These are phyloP conservation scores for Achaetomium macrosporum DNA, from an alignment of 2,329 filamentous ascomycete species.

Conservation along the genomic window DNA sequence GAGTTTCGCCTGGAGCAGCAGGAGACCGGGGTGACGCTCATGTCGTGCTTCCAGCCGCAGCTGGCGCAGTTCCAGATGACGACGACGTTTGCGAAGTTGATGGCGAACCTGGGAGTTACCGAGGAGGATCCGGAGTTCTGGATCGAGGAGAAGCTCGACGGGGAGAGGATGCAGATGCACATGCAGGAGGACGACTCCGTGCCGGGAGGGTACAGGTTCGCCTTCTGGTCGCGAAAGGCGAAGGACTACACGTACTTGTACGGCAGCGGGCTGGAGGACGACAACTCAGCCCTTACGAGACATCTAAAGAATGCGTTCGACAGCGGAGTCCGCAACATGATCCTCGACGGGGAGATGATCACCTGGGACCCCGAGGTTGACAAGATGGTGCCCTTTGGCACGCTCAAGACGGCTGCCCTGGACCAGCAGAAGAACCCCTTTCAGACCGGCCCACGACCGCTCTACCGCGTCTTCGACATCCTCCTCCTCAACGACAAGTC, in stretches of 20 bases:
- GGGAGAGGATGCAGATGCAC: conserved; percentile 95
- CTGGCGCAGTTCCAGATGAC: conserved; percentile 87
- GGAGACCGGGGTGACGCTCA: conserved; percentile 68
- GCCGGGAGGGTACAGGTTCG: conserved; percentile 67
- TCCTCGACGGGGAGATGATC: conserved; percentile 97
- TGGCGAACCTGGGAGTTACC: conserved; percentile 58
- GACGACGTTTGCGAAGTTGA: conserved; percentile 69
- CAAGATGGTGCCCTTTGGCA: conserved; percentile 83
- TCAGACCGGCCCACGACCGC: conserved; percentile 60
- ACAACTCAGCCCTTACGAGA: conserved; percentile 70
- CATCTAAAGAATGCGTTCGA: conserved; percentile 74
- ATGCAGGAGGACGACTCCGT: conserved; percentile 66
- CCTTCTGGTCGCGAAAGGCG: conserved; percentile 91
- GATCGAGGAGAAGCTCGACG: conserved; percentile 97
- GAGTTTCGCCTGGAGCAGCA: conserved; percentile 66
- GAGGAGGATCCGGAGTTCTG: conserved; percentile 75
- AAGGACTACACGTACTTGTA: conserved; percentile 97
- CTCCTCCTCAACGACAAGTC: conserved; percentile 77
- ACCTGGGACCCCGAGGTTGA: conserved; percentile 89
- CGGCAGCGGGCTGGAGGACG: conserved; percentile 67
- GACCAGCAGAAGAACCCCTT: conserved; percentile 70
- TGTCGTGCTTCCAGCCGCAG: conserved; percentile 96
- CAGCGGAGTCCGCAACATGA: conserved; percentile 72
- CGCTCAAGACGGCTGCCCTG: conserved; percentile 83
- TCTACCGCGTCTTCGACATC: conserved; percentile 87